phyloP scores from a whole-genome alignment of 768 basidiomycete species.

The Ephemerocybe angulata region DNA sequence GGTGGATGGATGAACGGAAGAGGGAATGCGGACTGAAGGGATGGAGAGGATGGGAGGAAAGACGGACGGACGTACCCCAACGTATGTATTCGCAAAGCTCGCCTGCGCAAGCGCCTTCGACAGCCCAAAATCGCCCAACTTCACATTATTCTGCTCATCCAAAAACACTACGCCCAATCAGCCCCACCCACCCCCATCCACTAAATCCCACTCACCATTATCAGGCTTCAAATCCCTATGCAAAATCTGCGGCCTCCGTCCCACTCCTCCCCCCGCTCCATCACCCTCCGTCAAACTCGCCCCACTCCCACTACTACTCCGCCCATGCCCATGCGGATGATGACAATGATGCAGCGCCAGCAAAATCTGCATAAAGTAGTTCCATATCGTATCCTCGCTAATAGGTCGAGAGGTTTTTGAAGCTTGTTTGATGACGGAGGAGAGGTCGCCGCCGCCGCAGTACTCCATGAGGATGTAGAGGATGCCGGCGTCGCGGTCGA shows the following conservation, averaged over 20 bases:
- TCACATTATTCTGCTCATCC: slow-evolving; percentile 78
- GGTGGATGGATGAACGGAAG: not conserved
- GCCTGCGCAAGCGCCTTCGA: slow-evolving; percentile 88
- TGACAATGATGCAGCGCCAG: slow-evolving; percentile 92
- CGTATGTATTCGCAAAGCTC: slow-evolving; percentile 93
- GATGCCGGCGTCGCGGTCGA: slow-evolving; percentile 85
- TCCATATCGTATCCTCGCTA: slow-evolving; percentile 93
- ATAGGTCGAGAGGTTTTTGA: slow-evolving; percentile 65
- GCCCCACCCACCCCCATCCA: not conserved
- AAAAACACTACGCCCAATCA: slow-evolving; percentile 67
- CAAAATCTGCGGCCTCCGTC: slow-evolving; percentile 67
- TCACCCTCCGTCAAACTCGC: slow-evolving; percentile 6
- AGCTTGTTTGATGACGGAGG: slow-evolving; percentile 78
- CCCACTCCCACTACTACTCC: slow-evolving; percentile 40
- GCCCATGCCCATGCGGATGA: slow-evolving; percentile 61
- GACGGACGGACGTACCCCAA: slow-evolving; percentile 64
- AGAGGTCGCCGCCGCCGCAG: slow-evolving; percentile 95
- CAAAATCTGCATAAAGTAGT: slow-evolving; percentile 90
- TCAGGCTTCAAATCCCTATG: slow-evolving; percentile 98
- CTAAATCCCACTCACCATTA: slow-evolving; percentile 64
- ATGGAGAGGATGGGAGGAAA: not conserved
- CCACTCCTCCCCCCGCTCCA: slow-evolving; percentile 41
- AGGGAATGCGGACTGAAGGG: not conserved
- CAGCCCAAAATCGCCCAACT: slow-evolving; percentile 95
- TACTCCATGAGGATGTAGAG: slow-evolving; percentile 99